Percentiles rank a stretch among this genome's conserved stretches.
phyloP scores from a whole-genome alignment of 306 rosid species.

The Prunus dulcis region DNA sequence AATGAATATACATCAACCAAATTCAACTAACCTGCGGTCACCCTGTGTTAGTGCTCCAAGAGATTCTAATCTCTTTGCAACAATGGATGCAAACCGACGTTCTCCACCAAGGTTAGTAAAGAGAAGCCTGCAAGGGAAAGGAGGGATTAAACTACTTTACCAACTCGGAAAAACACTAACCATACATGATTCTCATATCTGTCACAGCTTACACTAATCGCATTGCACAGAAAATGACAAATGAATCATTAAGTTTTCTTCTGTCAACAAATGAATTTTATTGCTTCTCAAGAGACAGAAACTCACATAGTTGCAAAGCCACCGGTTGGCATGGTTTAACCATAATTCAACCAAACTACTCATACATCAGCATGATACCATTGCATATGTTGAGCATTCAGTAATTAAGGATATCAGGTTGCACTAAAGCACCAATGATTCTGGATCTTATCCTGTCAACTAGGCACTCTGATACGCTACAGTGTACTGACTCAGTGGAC shows the following conservation, averaged over 20 bases:
- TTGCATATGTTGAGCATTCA: not conserved
- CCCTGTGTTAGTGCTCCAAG: constrained; percentile 99
- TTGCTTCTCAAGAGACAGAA: not conserved
- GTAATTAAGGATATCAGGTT: not conserved
- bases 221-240: not conserved
- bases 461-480: not conserved
- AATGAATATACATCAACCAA: constrained; percentile 20
- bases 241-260: not conserved
- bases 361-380: not conserved
- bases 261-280: not conserved
- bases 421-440: not conserved
- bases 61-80: constrained; percentile 94
- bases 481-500: not conserved
- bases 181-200: not conserved
- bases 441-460: not conserved
- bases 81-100: constrained; percentile 96
- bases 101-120: constrained; percentile 97
- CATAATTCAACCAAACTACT: constrained; percentile 6
- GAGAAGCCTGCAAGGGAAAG: constrained; percentile 64
- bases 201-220: not conserved
- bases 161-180: not conserved
- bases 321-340: no score
- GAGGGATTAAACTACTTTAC: not conserved
- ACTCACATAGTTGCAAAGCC: not conserved
- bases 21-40: constrained; percentile 80